Evolutionary conservation across 768 basidiomycete species (phyloP), one percentile per base, ranked within the genome.

Genomic region (Dendrothele bispora): DNA sequence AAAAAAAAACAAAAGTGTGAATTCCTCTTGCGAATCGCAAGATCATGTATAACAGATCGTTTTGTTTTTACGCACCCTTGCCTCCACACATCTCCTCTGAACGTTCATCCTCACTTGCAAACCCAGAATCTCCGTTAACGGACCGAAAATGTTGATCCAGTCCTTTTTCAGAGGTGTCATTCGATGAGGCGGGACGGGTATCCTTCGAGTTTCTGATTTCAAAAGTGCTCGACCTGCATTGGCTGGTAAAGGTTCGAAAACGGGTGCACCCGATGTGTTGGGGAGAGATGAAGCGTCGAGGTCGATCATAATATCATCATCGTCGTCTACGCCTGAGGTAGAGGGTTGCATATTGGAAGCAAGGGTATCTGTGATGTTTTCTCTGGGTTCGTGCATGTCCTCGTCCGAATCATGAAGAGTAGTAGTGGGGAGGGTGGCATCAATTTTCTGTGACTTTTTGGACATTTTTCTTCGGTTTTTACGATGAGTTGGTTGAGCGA

Each of bases 31-130:
- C n/a, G n/a, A n/a, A n/a, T n/a, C n/a, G n/a, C n/a, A n/a, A n/a
- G n/a, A n/a, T n/a, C n/a, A n/a, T n/a, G n/a, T n/a, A n/a, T n/a
- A n/a, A n/a, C n/a, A n/a, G n/a, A n/a, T n/a, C n/a, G n/a, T n/a
- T n/a, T n/a, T n/a, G n/a, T n/a, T n/a, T n/a, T n/a, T n/a, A 72
- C 88, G 55, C 65, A 97, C 97, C 71, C 94, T 82, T 49, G 93
- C 83, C 72, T 99, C 97, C 5, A 99, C 91, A 61, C 83, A 83
- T 73, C 84, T 80, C 59, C 91, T 75, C 61, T 84, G 85, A 8
- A 91, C 83, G 62, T 99, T 99, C 95, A 99, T 98, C 60, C 97
- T 80, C 25, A 99, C 93, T 74, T 98, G 95, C 51, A 99, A 69
- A 0, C 89, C 92, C 60, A 95, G 72, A 55, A 97, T 87, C 73